These are phyloP conservation scores for Cucumis hystrix DNA, from an alignment of 306 rosid genomes.

Conservation along the genomic window DNA sequence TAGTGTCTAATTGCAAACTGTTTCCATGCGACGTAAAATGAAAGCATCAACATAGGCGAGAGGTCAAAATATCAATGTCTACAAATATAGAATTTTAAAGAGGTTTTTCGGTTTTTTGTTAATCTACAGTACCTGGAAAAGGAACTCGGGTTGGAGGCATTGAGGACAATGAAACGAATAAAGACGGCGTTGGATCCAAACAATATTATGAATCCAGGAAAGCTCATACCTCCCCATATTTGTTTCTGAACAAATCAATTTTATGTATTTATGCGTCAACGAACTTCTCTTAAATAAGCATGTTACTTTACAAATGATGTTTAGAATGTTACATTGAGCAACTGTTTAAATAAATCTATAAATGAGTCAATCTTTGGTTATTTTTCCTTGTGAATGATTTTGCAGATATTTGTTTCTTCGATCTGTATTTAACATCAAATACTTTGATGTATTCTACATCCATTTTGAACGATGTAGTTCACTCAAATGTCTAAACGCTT, in stretches of 20 bases:
- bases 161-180: conserved; percentile 79
- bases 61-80: background rate
- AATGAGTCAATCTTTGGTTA: no score
- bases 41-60: background rate
- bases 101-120: background rate
- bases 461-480: no score
- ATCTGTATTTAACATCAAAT: no score
- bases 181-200: conserved; percentile 79
- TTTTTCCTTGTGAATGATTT: no score
- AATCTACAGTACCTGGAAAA: conserved; percentile 67
- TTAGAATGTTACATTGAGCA: no score
- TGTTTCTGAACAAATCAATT: conserved; percentile 32
- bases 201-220: conserved; percentile 89
- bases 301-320: background rate
- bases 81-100: background rate
- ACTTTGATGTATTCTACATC: no score
- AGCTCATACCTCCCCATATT: conserved; percentile 85
- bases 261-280: background rate
- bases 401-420: no score
- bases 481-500: no score
- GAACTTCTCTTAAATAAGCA: background rate
- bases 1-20: background rate
- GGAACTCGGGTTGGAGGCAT: conserved; percentile 74
- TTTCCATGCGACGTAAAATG: background rate
- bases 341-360: no score